Evolutionary conservation across 768 basidiomycete genomes (phyloP).

Genomic region (Leucocoprinus leucothites): DNA sequence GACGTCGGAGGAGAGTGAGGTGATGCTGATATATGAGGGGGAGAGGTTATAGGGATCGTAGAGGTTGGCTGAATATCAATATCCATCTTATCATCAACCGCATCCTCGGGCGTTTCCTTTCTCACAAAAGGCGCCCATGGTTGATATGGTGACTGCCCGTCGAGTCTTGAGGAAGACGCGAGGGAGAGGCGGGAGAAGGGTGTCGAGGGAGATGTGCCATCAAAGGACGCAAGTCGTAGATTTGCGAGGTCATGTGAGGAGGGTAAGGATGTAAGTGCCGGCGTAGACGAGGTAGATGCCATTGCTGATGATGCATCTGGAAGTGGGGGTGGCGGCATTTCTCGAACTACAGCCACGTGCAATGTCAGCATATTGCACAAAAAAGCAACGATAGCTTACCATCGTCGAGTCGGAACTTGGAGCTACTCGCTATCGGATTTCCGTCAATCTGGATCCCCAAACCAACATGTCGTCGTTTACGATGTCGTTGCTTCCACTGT

Average conservation of each 20-base stretch:
- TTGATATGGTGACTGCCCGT: constrained; percentile 4
- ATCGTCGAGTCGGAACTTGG: not conserved
- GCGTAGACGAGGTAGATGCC: no score
- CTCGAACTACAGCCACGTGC: not conserved
- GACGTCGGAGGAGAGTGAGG: no score
- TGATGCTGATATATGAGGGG: no score
- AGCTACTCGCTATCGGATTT: not conserved
- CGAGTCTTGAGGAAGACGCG: constrained; percentile 21
- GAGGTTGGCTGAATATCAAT: not conserved
- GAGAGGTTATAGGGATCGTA: not conserved
- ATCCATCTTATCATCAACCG: not conserved
- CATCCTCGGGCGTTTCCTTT: not conserved
- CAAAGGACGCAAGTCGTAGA: not conserved
- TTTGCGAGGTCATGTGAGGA: not conserved
- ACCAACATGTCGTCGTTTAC: not conserved
- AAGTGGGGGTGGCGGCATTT: constrained; percentile 8
- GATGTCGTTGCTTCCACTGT: constrained; percentile 31
- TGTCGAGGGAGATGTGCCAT: constrained; percentile 35
- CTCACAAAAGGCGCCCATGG: constrained; percentile 10
- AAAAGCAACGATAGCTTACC: not conserved
- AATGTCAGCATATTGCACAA: not conserved
- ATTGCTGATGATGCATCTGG: no score
- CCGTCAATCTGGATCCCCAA: not conserved
- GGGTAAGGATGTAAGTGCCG: not conserved
- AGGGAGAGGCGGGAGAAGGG: constrained; percentile 43